Evolutionary conservation across 2,329 filamentous ascomycete species (phyloP), one percentile per base, ranked within the genome.

Genomic region (Fusarium zealandicum): DNA sequence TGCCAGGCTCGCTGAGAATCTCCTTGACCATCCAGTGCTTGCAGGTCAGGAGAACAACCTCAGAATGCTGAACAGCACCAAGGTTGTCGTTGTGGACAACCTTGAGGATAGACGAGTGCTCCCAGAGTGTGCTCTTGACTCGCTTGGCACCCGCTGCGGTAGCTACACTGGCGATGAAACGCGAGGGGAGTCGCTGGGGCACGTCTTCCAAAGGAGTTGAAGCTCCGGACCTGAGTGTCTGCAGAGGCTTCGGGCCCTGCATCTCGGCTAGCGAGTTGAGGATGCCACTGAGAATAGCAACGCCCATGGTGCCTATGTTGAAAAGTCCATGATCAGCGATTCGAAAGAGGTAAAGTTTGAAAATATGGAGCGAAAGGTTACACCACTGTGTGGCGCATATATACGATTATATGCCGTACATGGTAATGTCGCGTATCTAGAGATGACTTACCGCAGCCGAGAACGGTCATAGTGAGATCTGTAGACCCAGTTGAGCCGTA

Each of bases 101-200:
- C 57, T 82, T 84, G 42, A 95, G 78, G 8, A 80, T 75, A 22
- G 81, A 78, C 27, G 81, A 78, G 75, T 91, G 86, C 61, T 84
- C 79, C 69, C 80, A 79, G 9, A 96, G 82, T 6, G 85, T 83
- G 28, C 82, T 76, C 69, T 83, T 84, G 65, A 96, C 86, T 56
- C 85, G 83, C 69, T 88, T 83, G 57, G 86, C 89, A 50, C 87
- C 86, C 64, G 87, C 82, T n/a, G 81, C 77, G 50, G 87, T 85
- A 49, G 87, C 84, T 50, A 96, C 90, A 73, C 90, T 93, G 59
- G 90, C 90, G 67, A 93, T 87, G 81, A 96, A 96, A 66, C 82
- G 84, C 10, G 84, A 84, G 7, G 92, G 91, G 30, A 91, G 81
- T 48, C 82, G 79, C 8, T 77, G 64, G 12, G 86, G 84, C 8